Conservation (phyloP, 2,329 filamentous ascomycete species). For the Hypoxylon sp. region DNA sequence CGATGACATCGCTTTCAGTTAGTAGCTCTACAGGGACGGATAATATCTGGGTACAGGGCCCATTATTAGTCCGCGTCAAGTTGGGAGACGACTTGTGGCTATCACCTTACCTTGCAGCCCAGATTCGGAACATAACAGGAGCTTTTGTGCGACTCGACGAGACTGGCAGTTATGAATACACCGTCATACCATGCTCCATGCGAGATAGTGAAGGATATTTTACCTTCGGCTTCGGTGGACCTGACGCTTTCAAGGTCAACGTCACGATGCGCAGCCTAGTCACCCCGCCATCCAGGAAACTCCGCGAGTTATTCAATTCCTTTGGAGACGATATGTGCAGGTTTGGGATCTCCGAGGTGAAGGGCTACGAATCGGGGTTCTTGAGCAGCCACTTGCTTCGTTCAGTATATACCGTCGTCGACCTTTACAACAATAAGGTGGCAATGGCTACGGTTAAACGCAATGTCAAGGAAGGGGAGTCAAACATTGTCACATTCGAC, state of each 20-base stretch:
- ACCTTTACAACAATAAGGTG: conserved; percentile 8
- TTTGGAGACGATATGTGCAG: conserved; percentile 11
- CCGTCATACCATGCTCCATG: conserved; percentile 17
- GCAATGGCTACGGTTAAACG: conserved; percentile 17
- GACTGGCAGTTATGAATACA: conserved; percentile 5
- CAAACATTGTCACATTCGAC: conserved; percentile 12
- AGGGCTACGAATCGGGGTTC: not conserved
- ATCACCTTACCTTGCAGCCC: conserved; percentile 5
- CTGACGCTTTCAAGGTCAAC: conserved; percentile 7
- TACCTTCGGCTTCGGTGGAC: conserved; percentile 15
- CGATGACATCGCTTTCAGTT: conserved; percentile 17
- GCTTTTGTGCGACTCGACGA: conserved; percentile 9
- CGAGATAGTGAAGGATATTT: conserved; percentile 13
- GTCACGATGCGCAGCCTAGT: conserved; percentile 14
- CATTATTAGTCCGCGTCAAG: conserved; percentile 7
- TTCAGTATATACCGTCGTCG: conserved; percentile 14
- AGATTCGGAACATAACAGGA: conserved; percentile 17
- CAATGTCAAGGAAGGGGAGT: not conserved
- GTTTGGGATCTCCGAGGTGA: conserved; percentile 7
- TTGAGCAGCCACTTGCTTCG: conserved; percentile 13
- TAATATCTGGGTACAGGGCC: conserved; percentile 13
- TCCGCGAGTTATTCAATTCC: conserved; percentile 9
- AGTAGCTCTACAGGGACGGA: conserved; percentile 18
- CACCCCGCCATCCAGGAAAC: not conserved
- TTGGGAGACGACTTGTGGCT: conserved; percentile 12